Evolutionary conservation across 2,329 filamentous ascomycete genomes (phyloP), one percentile per base, ranked within the genome.

Genomic region (Huntiella moniliformis): DNA sequence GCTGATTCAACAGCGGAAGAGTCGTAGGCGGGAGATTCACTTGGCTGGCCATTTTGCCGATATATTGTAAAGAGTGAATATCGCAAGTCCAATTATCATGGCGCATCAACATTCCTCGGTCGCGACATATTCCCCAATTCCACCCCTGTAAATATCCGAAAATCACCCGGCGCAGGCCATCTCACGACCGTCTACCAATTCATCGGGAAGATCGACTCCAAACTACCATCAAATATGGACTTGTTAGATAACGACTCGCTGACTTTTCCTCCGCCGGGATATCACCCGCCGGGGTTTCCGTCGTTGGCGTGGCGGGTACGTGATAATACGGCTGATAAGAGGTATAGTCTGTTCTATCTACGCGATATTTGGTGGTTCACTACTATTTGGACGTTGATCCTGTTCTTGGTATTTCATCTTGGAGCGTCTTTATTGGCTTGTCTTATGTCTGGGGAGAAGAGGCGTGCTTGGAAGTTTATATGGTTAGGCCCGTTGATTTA

Each of bases 341-440:
- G 50, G 42, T 70, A 71, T 50, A 71, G 74, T 34, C 76, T 94
- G 53, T 88, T 83, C 65, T 70, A 80, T 56, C 68, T 83, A 2
- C 59, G 62, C 50, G 84, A 93, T 57, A 82, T 92, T 46, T 88
- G 84, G 79, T 79, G 80, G 52, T 94, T 91, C 60, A 94, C 85
- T 1, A 63, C 91, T 12, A 72, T 79, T 57, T 95, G 86, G 86
- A 93, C 85, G 0, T 62, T 92, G 34, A 74, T 93, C 28, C 73
- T 85, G 53, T 88, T 82, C 54, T 76, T 73, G 32, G 67, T 75
- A 15, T 82, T 87, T 51, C 84, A 94, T 58, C 56, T 87, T 13
- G 69, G 76, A 32, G 82, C 80, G 2, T 77, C 80, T 0, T 63
- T 69, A 10, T 81, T 84, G 57, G 83, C 84, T 2, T 68, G 86